Evolutionary conservation across 2,329 filamentous ascomycete genomes (phyloP).

Genomic region (Alternaria ethzedia): DNA sequence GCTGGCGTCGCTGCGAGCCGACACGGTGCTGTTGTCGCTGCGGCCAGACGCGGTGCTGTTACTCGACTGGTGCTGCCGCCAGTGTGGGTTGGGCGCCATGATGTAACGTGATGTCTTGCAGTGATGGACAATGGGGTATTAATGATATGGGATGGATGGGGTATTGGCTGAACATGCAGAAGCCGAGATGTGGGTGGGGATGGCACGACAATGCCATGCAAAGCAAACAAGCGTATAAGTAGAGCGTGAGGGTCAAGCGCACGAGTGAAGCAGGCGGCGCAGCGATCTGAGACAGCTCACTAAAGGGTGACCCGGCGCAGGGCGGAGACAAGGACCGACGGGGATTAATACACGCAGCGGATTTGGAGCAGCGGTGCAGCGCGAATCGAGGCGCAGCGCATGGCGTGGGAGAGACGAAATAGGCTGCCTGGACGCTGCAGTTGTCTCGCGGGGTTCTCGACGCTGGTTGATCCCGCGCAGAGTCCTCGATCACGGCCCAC

Average conservation of each 20-base stretch:
- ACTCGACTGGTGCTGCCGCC: conserved; percentile 43
- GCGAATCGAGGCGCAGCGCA: conserved; percentile 32
- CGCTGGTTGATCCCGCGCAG: conserved; percentile 18
- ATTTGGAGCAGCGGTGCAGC: conserved; percentile 14
- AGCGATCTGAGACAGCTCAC: conserved; percentile 30
- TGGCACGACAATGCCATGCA: conserved; percentile 22
- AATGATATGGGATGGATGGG: conserved; percentile 13
- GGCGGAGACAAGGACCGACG: conserved; percentile 26
- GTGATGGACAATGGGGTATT: conserved; percentile 1
- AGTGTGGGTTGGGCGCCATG: conserved; percentile 44
- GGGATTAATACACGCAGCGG: conserved; percentile 26
- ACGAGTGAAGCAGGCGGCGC: conserved; percentile 29
- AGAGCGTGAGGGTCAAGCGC: conserved; percentile 13
- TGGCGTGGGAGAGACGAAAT: conserved; percentile 24
- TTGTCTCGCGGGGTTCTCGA: conserved; percentile 13
- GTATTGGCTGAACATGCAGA: not conserved
- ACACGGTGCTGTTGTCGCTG: conserved; percentile 33
- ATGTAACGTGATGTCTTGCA: conserved; percentile 12
- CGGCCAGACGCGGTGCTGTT: conserved; percentile 25
- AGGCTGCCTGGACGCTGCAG: conserved; percentile 22
- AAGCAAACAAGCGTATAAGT: conserved; percentile 26
- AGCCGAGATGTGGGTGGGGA: conserved; percentile 15
- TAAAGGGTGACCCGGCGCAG: conserved; percentile 37
- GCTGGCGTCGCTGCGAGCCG: conserved; percentile 39
- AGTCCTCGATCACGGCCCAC: conserved; percentile 29